Evolutionary conservation across 2,329 filamentous ascomycete species (phyloP).

Genomic region (Ophiostoma angusticollis): DNA sequence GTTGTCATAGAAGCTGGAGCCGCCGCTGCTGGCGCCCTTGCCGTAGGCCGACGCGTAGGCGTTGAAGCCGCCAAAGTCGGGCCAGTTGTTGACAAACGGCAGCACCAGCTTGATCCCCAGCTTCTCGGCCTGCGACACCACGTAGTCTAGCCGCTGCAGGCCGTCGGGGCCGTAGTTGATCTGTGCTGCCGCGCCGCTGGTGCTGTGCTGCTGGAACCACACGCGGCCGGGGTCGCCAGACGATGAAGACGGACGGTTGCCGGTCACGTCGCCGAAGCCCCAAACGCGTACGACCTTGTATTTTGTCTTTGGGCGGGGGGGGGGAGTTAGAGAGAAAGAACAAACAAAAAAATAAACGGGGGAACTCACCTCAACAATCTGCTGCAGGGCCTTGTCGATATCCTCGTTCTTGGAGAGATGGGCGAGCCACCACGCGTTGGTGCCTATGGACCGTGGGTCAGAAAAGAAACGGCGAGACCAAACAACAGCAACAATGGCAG

Average conservation of each 20-base stretch:
- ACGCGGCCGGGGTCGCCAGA: conserved; percentile 29
- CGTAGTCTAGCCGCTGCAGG: conserved; percentile 36
- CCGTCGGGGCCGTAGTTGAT: conserved; percentile 12
- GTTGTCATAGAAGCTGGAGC: conserved; percentile 3
- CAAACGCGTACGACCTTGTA: conserved; percentile 38
- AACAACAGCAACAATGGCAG: not conserved
- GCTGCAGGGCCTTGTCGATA: conserved; percentile 10
- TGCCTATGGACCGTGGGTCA: conserved; percentile 6
- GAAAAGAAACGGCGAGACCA: not conserved
- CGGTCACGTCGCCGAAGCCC: conserved; percentile 38
- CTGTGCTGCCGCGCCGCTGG: not conserved
- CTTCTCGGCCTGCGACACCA: conserved; percentile 6
- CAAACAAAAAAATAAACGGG: not conserved
- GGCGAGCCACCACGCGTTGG: conserved; percentile 13
- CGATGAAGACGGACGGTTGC: conserved; percentile 18
- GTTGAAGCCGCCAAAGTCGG: conserved; percentile 13
- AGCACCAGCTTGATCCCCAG: conserved; percentile 7
- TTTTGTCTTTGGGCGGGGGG: no score
- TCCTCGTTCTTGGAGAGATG: conserved; percentile 11
- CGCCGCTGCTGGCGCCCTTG: conserved; percentile 5
- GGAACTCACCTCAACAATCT: conserved; percentile 10
- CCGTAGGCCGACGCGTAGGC: conserved; percentile 14
- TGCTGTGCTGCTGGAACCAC: conserved; percentile 27
- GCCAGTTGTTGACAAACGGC: conserved; percentile 13
- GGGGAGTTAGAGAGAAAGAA: not conserved